phyloP scores from a whole-genome alignment of 768 basidiomycete genomes.

The Xerocomellus amylosporus region DNA sequence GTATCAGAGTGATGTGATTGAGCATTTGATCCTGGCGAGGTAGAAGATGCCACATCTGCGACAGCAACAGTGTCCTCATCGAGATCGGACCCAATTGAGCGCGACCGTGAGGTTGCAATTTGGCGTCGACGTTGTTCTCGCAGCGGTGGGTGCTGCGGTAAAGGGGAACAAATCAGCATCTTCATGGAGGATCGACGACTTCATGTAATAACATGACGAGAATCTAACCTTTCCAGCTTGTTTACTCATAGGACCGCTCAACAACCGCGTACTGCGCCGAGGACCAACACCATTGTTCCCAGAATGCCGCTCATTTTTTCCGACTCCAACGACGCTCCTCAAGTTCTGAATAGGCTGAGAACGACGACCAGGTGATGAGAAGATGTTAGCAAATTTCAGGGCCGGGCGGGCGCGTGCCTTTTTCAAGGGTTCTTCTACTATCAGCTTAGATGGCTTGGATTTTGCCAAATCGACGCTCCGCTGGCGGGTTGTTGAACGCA shows the following conservation, averaged over 20 bases:
- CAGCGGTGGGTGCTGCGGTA: conserved; percentile 31
- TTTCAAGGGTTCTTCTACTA: conserved; percentile 71
- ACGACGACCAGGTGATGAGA: conserved; percentile 82
- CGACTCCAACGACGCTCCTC: conserved; percentile 49
- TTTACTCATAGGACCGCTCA: conserved; percentile 56
- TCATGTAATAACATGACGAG: not conserved
- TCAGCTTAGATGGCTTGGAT: conserved; percentile 58
- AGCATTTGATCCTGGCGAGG: conserved; percentile 55
- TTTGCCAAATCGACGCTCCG: conserved; percentile 48
- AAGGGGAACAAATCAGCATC: conserved; percentile 17
- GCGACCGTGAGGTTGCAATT: conserved; percentile 51
- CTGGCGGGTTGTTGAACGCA: conserved; percentile 62
- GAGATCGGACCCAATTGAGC: conserved; percentile 66
- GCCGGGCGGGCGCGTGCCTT: conserved; percentile 91
- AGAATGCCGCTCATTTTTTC: conserved; percentile 50
- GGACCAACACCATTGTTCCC: conserved; percentile 45
- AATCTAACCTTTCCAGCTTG: conserved; percentile 53
- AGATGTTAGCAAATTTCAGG: conserved; percentile 82
- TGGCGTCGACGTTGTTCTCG: conserved; percentile 66
- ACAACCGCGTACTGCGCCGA: conserved; percentile 72
- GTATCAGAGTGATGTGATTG: conserved; percentile 63
- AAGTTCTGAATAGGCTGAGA: conserved; percentile 70
- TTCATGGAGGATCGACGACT: not conserved
- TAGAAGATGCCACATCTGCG: conserved; percentile 54
- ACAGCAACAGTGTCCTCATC: conserved; percentile 57